A percentile compares a stretch with the other conserved stretches of the same genome.
Evolutionary conservation across 2,329 filamentous ascomycete species (phyloP).

Genomic region (Rasamsonia emersonii): DNA sequence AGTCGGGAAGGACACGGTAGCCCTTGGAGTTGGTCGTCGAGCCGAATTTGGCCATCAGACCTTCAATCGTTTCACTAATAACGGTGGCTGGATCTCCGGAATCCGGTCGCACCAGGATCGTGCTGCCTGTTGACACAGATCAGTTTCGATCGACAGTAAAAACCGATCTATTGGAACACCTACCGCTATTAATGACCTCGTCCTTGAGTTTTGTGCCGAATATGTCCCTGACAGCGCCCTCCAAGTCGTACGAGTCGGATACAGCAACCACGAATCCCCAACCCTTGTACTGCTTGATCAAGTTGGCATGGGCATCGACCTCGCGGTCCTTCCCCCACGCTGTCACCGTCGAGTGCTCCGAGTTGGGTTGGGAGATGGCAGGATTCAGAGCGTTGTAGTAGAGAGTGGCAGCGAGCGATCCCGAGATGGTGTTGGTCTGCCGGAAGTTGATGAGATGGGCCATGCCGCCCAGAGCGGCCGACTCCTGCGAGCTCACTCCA

Average conservation of each 20-base stretch:
- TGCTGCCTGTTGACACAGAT: slow-evolving; percentile 1
- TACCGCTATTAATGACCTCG: slow-evolving; percentile 1
- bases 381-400: slow-evolving; percentile 1
- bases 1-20: neutral
- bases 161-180: neutral
- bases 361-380: slow-evolving; percentile 1
- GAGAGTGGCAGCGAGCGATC: slow-evolving; percentile 1
- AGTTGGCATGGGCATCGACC: neutral
- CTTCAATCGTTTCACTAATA: neutral
- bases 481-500: slow-evolving; percentile 1
- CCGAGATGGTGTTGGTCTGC: slow-evolving; percentile 1
- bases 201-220: slow-evolving; percentile 2
- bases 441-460: slow-evolving; percentile 2
- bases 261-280: neutral
- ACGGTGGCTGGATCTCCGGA: slow-evolving; percentile 1
- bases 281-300: slow-evolving; percentile 2
- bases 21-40: neutral
- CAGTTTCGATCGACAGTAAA: neutral
- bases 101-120: neutral
- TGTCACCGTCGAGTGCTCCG: slow-evolving; percentile 1
- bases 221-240: slow-evolving; percentile 1
- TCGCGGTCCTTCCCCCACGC: slow-evolving; percentile 1
- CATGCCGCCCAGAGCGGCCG: neutral
- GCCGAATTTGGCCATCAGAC: slow-evolving; percentile 1
- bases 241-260: slow-evolving; percentile 1